Evolutionary conservation across 257 asterid genomes (phyloP).

Genomic region (Primulina tabacum): DNA sequence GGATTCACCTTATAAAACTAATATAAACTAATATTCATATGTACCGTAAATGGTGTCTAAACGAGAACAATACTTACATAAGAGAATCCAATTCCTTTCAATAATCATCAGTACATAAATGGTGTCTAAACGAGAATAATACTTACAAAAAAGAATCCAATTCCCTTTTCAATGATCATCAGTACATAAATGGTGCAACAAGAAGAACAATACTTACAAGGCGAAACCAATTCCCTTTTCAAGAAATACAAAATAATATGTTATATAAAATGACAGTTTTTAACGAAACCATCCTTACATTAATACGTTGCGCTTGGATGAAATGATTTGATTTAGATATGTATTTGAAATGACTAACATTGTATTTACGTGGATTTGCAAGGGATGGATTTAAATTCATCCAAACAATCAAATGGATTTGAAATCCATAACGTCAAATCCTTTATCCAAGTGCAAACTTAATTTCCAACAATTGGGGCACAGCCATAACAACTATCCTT

Average conservation of each 20-base stretch:
- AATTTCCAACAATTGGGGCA: neutral
- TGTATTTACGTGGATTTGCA: too few species aligned
- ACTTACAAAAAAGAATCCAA: neutral
- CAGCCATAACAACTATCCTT: too few species aligned
- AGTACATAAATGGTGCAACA: neutral
- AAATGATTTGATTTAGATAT: too few species aligned
- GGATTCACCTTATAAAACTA: neutral
- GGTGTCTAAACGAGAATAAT: neutral
- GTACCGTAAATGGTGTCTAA: neutral
- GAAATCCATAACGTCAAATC: too few species aligned
- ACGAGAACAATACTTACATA: neutral
- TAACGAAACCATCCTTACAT: neutral
- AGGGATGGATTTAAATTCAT: too few species aligned
- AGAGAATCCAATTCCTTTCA: neutral
- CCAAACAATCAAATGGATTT: too few species aligned
- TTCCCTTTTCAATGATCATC: neutral
- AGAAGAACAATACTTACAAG: neutral
- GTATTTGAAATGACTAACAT: too few species aligned
- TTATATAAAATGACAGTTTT: too few species aligned
- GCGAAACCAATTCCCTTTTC: neutral
- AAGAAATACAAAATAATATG: neutral
- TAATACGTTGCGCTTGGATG: too few species aligned
- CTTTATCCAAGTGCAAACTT: neutral
- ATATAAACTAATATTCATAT: neutral
- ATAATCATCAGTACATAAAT: neutral